Conservation (phyloP, 495 filamentous ascomycete genomes). For the Neurospora tetraspora region DNA sequence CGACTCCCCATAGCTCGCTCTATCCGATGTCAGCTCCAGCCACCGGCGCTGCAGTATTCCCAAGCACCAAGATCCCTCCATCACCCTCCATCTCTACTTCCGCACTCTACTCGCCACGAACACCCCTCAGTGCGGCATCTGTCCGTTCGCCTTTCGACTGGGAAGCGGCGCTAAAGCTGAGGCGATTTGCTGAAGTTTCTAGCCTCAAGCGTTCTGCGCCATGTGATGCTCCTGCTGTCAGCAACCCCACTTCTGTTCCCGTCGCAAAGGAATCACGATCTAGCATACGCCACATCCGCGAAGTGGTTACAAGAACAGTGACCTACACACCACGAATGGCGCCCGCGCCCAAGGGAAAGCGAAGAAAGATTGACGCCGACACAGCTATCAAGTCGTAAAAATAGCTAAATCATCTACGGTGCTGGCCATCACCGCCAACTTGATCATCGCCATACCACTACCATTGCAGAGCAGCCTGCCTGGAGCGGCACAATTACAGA, state of each 20-base stretch:
- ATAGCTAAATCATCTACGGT: slow-evolving; percentile 4
- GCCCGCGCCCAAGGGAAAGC: slow-evolving; percentile 66
- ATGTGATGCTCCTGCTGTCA: neutral
- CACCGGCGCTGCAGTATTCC: slow-evolving; percentile 34
- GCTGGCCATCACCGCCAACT: slow-evolving; percentile 12
- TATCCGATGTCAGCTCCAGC: slow-evolving; percentile 51
- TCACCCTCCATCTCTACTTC: slow-evolving; percentile 46
- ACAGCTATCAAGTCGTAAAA: slow-evolving; percentile 21
- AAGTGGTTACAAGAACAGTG: slow-evolving; percentile 68
- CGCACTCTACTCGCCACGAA: slow-evolving; percentile 30
- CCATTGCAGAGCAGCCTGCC: neutral
- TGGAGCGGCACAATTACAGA: neutral
- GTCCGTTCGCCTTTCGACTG: slow-evolving; percentile 50
- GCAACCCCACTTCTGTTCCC: neutral
- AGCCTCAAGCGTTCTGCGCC: slow-evolving; percentile 15
- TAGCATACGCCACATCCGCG: slow-evolving; percentile 47
- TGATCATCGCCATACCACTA: neutral
- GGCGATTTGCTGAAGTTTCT: slow-evolving; percentile 33
- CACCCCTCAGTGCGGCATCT: slow-evolving; percentile 44
- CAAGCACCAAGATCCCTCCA: slow-evolving; percentile 48
- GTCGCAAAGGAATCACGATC: slow-evolving; percentile 35
- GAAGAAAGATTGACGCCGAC: slow-evolving; percentile 53
- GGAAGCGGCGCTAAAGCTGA: slow-evolving; percentile 46
- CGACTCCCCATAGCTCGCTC: slow-evolving; percentile 31
- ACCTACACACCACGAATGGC: slow-evolving; percentile 62